Base-by-base conservation (phyloP, 768 basidiomycete species). In the Gloeopeniophorella convolvens region DNA sequence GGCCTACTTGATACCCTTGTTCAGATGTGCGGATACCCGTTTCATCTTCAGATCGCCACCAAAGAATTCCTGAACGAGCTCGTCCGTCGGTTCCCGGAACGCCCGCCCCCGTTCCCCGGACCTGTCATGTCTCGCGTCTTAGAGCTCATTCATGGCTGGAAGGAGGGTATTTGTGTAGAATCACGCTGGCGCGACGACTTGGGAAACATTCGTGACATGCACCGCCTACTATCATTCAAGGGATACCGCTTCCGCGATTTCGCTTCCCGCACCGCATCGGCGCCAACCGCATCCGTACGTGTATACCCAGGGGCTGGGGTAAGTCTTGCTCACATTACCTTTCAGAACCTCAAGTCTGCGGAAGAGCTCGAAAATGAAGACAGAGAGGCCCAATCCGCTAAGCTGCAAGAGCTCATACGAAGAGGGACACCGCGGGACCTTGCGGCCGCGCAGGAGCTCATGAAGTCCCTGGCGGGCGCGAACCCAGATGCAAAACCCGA, bases 41-140 rank as follows among this genome's bases (percentile, higher is more conserved):
- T 99, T 50, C 96, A 98, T 65, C 83, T 99, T 20, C 96, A 99
- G 66, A 88, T 98, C 60, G 75, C 87, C 15, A 98, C 95, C 34
- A 98, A 99, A 63, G 96, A 98, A 62, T 99, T 97, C 64, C 75
- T 98, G 15, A 99, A 99, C 68, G 96, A 98, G 65, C 84, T 99
- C 64, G 96, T 99, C 21, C 83, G 95, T 42, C 82, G 94, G 59
- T 98, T 99, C 66, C 96, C 96, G 5, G 96, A 99, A 69, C 82
- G 95, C 37, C 96, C 96, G 3, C 95, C 96, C 0, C 88, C 91
- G 1, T 92, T 94, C 65, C 90, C 91, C 0, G 89, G 90, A 2
- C 85, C 91, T 18, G 89, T 96, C 59, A 99, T 98, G 95, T 80
- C 83, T 1, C 80, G 89, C 54, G 94, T 96, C 57, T 72, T 99